Base-by-base conservation (phyloP, 805 yeast species). In the Jamesozyma hellenica region DNA sequence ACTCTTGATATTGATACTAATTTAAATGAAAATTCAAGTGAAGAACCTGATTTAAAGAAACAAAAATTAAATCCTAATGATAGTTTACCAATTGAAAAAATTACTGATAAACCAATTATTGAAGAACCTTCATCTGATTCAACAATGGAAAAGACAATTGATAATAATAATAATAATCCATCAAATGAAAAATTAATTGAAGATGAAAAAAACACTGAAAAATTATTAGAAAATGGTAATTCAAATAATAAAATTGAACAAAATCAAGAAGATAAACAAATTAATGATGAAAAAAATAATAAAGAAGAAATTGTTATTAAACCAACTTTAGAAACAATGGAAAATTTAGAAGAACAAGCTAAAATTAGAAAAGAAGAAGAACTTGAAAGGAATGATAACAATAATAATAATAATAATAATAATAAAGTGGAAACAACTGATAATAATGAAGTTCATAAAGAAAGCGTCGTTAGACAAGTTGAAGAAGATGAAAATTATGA, bases 401-500 rank as follows among this genome's bases (percentile, higher is more conserved):
- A 42, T 14, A 43, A 37, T 14, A 28, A 32, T 12, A 35, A 19
- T 16, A 11, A 35, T 9, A 39, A 36, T n/a, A 39, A 39, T 17
- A 43, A 46, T 8, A 34, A 43, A 2, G 44, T 41, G 14, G 43
- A 42, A 29, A 42, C 40, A n/a, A 28, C 17, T 8, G 36, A 33
- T 31, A 21, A 6, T 21, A n/a, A 27, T 34, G 38, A 42, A 35
- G 32, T 27, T 17, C 34, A 40, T 15, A 50, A 46, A 36, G 60
- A 57, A 33, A 49, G 48, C 32, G 60, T 53, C 13, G 61, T 58
- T 29, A 56, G 72, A 39, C 56, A 63, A 41, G 62, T 68, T 17
- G 71, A 65, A 38, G 72, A 66, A 42, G 72, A 68, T 41, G 67
- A 65, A 37, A 62, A 68, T 44, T 68, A 68, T 48, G 75, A 70